Conservation (phyloP, 2,329 filamentous ascomycete genomes). For the Thelonectria blattea region DNA sequence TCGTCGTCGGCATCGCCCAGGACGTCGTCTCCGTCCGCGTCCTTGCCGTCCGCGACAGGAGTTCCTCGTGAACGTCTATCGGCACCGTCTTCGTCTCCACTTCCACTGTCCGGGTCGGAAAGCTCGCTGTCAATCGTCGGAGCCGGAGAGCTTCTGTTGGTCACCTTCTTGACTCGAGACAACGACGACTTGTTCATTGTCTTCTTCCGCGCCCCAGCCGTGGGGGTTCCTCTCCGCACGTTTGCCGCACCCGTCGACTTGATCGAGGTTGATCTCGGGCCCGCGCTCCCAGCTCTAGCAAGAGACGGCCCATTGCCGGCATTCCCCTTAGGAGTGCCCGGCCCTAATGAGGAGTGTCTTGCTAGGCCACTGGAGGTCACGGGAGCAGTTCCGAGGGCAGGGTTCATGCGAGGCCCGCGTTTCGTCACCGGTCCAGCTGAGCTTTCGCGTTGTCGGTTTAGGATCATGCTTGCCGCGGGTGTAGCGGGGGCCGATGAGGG, state of each 20-base stretch:
- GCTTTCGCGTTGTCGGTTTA: slow-evolving; percentile 63
- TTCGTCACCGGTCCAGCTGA: slow-evolving; percentile 67
- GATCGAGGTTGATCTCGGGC: slow-evolving; percentile 57
- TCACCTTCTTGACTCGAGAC: slow-evolving; percentile 65
- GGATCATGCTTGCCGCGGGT: slow-evolving; percentile 65
- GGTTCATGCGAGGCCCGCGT: slow-evolving; percentile 56
- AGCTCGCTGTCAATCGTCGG: slow-evolving; percentile 69
- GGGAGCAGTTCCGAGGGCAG: slow-evolving; percentile 54
- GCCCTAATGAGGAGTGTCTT: slow-evolving; percentile 67
- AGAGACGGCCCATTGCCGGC: slow-evolving; percentile 42
- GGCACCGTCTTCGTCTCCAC: slow-evolving; percentile 56
- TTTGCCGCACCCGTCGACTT: slow-evolving; percentile 50
- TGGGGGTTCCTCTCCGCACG: slow-evolving; percentile 57
- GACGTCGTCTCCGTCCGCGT: slow-evolving; percentile 57
- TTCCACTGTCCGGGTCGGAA: slow-evolving; percentile 65
- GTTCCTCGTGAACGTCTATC: slow-evolving; percentile 43
- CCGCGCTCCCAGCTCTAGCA: slow-evolving; percentile 63
- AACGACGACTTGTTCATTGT: slow-evolving; percentile 64
- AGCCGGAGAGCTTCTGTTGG: slow-evolving; percentile 65
- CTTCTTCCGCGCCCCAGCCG: slow-evolving; percentile 54
- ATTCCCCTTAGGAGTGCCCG: slow-evolving; percentile 63
- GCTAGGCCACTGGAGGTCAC: slow-evolving; percentile 64
- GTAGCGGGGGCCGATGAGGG: slow-evolving; percentile 65
- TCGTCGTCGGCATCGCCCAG: slow-evolving; percentile 62
- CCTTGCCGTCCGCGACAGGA: slow-evolving; percentile 44